Base-by-base conservation (phyloP, 2,329 filamentous ascomycete genomes). In the Fusarium sp. region DNA sequence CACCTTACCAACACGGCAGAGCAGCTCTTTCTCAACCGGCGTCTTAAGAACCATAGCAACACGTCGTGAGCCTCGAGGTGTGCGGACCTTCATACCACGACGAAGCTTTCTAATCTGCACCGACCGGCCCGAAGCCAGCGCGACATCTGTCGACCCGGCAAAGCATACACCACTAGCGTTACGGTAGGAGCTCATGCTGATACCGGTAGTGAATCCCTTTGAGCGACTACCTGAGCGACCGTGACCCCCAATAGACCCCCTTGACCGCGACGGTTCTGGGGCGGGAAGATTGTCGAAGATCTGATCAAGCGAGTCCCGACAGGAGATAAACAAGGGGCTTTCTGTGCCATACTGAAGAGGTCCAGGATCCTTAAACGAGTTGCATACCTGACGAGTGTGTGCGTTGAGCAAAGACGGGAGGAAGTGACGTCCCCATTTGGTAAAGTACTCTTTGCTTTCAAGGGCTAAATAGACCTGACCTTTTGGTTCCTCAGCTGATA, bases 361-460 rank as follows among this genome's bases (percentile, higher is more conserved):
- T 0, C 88, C 88, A 0, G 84, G 79, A 62, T 90, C 88, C 71
- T 89, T 89, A 82, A 89, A 90, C 0, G 84, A 85, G 73, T 88
- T 89, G 79, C 88, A 89, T 11, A 85, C 77, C 75, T 90, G 88
- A 24, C 83, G 81, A 2, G 81, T 79, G 68, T 91, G 87, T 0
- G 88, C 87, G 62, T 84, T 82, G 26, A 85, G 83, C 3, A 89
- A 79, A 8, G 85, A 87, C 1, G 84, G 84, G 7, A 90, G 81
- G 73, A 87, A 91, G 74, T 90, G 87, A 7, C 74, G 71, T 9
- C 88, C 88, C 88, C 88, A 91, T 74, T 76, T 81, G 4, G 38
- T 5, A 67, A 84, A 88, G 69, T 83, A 83, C 0, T 71, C 61
- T 0, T 57, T 19, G 0, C 69, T 72, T 4, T 77, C 75, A 3